phyloP scores from a whole-genome alignment of 371 early-diverging fungal species.

The Mortierella sp. region DNA sequence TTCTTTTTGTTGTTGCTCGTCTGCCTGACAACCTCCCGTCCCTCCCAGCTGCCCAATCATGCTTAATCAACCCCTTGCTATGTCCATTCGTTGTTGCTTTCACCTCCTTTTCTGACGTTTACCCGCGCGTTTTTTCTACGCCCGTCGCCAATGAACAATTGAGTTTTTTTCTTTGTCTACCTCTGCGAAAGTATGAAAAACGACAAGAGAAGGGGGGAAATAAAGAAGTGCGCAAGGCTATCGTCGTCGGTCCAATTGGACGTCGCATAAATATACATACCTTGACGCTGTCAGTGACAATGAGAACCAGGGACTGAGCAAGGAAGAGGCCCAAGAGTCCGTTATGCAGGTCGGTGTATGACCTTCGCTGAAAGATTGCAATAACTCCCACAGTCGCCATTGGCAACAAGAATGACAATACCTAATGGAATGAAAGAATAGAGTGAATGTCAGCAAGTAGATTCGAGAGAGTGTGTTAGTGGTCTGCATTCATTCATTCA shows the following conservation, averaged over 20 bases:
- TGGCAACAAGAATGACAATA: slow-evolving; percentile 69
- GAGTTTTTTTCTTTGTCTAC: not conserved
- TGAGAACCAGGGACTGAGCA: slow-evolving; percentile 73
- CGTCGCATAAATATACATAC: slow-evolving; percentile 39
- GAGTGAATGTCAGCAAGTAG: not conserved
- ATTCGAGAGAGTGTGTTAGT: not conserved
- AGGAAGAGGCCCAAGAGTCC: slow-evolving; percentile 65
- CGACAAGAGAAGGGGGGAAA: not conserved
- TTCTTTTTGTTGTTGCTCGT: not conserved
- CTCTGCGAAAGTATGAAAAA: not conserved
- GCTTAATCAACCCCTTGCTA: not conserved
- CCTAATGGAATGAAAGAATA: slow-evolving; percentile 21
- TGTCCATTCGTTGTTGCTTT: not conserved
- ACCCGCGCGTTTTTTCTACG: not conserved
- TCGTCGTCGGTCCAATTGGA: not conserved
- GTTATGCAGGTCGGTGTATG: slow-evolving; percentile 75
- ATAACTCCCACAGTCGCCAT: slow-evolving; percentile 64
- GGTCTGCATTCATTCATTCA: no score
- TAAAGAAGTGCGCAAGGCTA: not conserved
- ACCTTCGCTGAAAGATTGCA: slow-evolving; percentile 62
- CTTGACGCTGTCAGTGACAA: slow-evolving; percentile 84
- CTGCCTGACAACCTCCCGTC: not conserved
- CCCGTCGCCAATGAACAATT: not conserved
- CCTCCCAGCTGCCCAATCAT: not conserved
- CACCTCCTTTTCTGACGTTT: not conserved